Evolutionary conservation across 345 rosid species (phyloP).

Genomic region (Aquilaria malaccensis): DNA sequence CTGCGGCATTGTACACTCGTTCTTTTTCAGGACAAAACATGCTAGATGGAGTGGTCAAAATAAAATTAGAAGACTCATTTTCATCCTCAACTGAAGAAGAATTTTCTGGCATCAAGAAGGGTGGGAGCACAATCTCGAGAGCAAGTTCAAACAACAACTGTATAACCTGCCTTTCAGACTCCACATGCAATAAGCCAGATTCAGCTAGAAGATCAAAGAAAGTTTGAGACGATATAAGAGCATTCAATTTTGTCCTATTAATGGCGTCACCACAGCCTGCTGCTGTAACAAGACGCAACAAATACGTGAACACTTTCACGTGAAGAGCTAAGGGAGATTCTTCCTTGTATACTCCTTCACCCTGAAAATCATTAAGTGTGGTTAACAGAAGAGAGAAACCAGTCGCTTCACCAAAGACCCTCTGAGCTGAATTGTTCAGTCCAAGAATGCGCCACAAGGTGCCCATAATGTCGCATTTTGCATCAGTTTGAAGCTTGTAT

Average conservation of each 20-base stretch:
- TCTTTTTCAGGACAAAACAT: slow-evolving; percentile 61
- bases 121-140: slow-evolving; percentile 82
- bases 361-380: slow-evolving; percentile 75
- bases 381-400: slow-evolving; percentile 92
- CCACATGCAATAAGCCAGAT: slow-evolving; percentile 87
- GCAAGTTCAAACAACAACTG: slow-evolving; percentile 83
- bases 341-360: slow-evolving; percentile 43
- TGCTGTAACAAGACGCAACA: slow-evolving; percentile 78
- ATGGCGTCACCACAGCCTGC: slow-evolving; percentile 63
- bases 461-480: slow-evolving; percentile 92
- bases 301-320: slow-evolving; percentile 67
- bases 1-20: slow-evolving; percentile 77
- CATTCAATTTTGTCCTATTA: slow-evolving; percentile 73
- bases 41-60: slow-evolving; percentile 49
- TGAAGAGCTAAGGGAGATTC: slow-evolving; percentile 40
- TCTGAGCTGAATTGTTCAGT: slow-evolving; percentile 66
- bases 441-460: slow-evolving; percentile 88
- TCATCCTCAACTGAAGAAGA: slow-evolving; percentile 32
- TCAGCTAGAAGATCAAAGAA: slow-evolving; percentile 80
- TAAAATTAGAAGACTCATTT: slow-evolving; percentile 36
- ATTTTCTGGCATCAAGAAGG: slow-evolving; percentile 55
- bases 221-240: slow-evolving; percentile 67
- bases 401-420: slow-evolving; percentile 83
- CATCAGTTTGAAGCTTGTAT: slow-evolving; percentile 71
- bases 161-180: slow-evolving; percentile 84